These are phyloP conservation scores for Trametes cingulata DNA, from an alignment of 768 basidiomycete species.

Conservation along the genomic window DNA sequence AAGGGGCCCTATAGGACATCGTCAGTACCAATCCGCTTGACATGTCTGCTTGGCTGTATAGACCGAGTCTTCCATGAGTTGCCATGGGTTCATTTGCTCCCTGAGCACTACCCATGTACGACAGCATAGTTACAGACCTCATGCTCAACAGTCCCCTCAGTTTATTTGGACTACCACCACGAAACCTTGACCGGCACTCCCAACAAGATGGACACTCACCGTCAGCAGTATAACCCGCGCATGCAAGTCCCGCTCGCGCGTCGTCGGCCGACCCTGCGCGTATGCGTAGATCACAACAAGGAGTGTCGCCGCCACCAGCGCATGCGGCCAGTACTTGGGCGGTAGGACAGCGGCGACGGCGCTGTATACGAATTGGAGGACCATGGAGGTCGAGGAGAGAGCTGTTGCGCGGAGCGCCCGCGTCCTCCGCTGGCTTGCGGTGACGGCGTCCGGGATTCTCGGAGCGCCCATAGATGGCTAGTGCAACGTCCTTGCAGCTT, in stretches of 20 bases:
- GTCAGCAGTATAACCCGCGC: slow-evolving; percentile 71
- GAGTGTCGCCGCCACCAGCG: slow-evolving; percentile 42
- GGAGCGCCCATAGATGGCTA: slow-evolving; percentile 6
- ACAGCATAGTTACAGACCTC: too few relatives aligned
- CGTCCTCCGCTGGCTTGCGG: background rate
- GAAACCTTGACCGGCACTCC: too few relatives aligned
- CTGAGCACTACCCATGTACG: too few relatives aligned
- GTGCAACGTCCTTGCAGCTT: too few relatives aligned
- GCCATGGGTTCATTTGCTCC: too few relatives aligned
- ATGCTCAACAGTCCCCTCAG: too few relatives aligned
- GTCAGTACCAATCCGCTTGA: background rate
- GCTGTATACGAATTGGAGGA: slow-evolving; percentile 49
- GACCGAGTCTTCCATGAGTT: too few relatives aligned
- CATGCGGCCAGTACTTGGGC: slow-evolving; percentile 58
- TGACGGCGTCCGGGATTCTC: background rate
- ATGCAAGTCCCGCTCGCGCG: slow-evolving; percentile 74
- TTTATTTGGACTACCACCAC: too few relatives aligned
- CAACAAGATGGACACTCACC: slow-evolving; percentile 41
- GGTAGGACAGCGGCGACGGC: slow-evolving; percentile 49
- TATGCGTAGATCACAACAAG: slow-evolving; percentile 56
- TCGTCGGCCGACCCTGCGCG: slow-evolving; percentile 69
- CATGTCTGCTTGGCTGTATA: too few relatives aligned
- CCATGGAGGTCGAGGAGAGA: slow-evolving; percentile 41
- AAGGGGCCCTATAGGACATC: slow-evolving; percentile 62
- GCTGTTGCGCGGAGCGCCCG: background rate